Base-by-base conservation (phyloP, 805 yeast genomes). In the Diddensiella santjacobensis region DNA sequence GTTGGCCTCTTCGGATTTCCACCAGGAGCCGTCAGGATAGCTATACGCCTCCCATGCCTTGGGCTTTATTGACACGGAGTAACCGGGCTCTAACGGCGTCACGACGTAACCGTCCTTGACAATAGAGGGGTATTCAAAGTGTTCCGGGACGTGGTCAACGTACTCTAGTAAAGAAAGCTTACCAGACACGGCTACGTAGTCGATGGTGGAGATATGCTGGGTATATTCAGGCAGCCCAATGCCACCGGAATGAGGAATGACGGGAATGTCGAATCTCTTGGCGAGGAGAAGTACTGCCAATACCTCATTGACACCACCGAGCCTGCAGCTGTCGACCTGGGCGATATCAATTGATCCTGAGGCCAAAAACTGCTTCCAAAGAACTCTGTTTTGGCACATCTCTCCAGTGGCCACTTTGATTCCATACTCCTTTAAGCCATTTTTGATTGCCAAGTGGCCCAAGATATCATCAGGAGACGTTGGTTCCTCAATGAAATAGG, bases 231-330 rank as follows among this genome's bases (percentile, higher is more conserved):
- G 67, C 11, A 65, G 55, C 2, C 69, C 69, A 33, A 65, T 65
- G 13, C 69, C 69, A 22, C 69, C 69, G 36, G 67, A 62, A 42
- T 65, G 69, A n/a, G 69, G 69, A 3, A 65, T 65, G 22, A 65
- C 60, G 35, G 66, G 69, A 15, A 65, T 58, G 11, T 53, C 54
- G 48, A 55, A 65, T 49, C 63, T 65, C 53, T 64, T 63, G 23
- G 69, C 69, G 55, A 65, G 45, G 20, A 65, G 54, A 33, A 65
- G 54, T 24, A 65, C 67, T 2, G 69, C 61, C 37, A 65, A 49
- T 3, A 63, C 65, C 43, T 65, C 69, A 40, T 64, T 65, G 38
- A 65, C 63, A 23, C 69, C 67, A 17, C 69, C 69, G 11, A 65
- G 60, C 18, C 69, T 57, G 50, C 68, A 64, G 11, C 68, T 58